Percentiles rank a stretch among this genome's conserved stretches.
These are phyloP conservation scores for Tylopilus sp. DNA, from an alignment of 1,284 basidiomycete species.

Conservation along the genomic window DNA sequence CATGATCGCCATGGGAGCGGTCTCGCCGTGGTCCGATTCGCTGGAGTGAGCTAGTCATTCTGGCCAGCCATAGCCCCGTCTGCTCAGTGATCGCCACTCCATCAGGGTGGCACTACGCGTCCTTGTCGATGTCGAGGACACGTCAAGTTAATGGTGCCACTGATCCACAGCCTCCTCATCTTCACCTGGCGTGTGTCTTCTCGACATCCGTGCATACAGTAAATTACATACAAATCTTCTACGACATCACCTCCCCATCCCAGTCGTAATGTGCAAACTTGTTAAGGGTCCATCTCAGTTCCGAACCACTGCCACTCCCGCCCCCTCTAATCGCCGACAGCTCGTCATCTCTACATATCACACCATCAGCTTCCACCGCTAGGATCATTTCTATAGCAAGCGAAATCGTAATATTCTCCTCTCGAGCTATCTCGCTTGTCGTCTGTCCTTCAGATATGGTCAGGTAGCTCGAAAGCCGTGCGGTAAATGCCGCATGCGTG, in stretches of 20 bases:
- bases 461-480: slow-evolving; percentile 57
- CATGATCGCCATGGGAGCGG: slow-evolving; percentile 24
- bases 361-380: slow-evolving; percentile 62
- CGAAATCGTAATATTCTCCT: slow-evolving; percentile 67
- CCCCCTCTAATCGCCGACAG: slow-evolving; percentile 39
- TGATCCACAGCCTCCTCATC: slow-evolving; percentile 14
- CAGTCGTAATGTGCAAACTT: slow-evolving; percentile 61
- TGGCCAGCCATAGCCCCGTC: background rate
- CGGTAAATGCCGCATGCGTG: slow-evolving; percentile 60
- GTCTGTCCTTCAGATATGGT: slow-evolving; percentile 47
- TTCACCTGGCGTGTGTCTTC: slow-evolving; percentile 5
- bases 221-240: slow-evolving; percentile 6
- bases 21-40: slow-evolving; percentile 16
- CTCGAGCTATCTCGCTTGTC: slow-evolving; percentile 61
- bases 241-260: slow-evolving; percentile 51
- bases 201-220: slow-evolving; percentile 14
- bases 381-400: slow-evolving; percentile 73
- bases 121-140: slow-evolving; percentile 30
- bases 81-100: slow-evolving; percentile 23
- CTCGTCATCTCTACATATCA: slow-evolving; percentile 73
- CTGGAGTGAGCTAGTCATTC: background rate
- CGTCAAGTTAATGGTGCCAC: slow-evolving; percentile 15
- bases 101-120: slow-evolving; percentile 20
- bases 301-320: slow-evolving; percentile 34
- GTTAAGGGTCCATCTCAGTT: slow-evolving; percentile 45